Percentiles rank a stretch among this genome's conserved stretches.
These are phyloP conservation scores for Daldinia concentrica DNA, from an alignment of 495 filamentous ascomycete genomes.

Conservation along the genomic window DNA sequence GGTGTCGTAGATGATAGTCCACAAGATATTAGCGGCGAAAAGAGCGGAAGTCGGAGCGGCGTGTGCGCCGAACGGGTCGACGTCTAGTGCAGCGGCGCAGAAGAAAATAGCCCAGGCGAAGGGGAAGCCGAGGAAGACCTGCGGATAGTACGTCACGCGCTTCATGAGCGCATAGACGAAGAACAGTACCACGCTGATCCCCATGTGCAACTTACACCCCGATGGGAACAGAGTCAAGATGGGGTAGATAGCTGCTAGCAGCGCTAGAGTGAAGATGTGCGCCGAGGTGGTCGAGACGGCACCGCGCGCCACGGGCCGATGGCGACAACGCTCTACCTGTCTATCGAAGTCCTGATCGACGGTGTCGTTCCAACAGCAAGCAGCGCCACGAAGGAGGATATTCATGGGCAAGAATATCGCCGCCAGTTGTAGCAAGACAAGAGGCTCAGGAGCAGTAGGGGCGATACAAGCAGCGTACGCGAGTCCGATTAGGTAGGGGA, in stretches of 20 bases:
- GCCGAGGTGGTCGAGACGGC: conserved; percentile 51
- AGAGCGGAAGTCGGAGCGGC: conserved; percentile 29
- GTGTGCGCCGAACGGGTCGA: conserved; percentile 22
- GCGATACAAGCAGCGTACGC: neutral
- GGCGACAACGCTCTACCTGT: conserved; percentile 49
- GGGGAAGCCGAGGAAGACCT: conserved; percentile 48
- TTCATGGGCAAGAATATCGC: conserved; percentile 25
- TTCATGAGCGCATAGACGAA: conserved; percentile 48
- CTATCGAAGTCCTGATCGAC: conserved; percentile 56
- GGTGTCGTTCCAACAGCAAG: conserved; percentile 57
- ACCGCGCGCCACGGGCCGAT: conserved; percentile 58
- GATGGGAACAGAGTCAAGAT: conserved; percentile 13
- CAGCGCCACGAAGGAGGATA: conserved; percentile 47
- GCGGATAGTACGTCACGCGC: conserved; percentile 49
- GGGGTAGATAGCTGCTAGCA: neutral
- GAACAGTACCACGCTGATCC: conserved; percentile 15
- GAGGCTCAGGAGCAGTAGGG: neutral
- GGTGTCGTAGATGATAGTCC: conserved; percentile 59
- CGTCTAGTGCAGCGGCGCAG: conserved; percentile 21
- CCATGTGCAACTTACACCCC: conserved; percentile 16
- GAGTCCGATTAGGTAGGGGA: neutral
- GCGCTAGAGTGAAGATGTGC: conserved; percentile 42
- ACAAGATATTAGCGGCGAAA: conserved; percentile 43
- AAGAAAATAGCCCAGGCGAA: conserved; percentile 46
- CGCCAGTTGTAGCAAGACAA: neutral